Percentiles rank a stretch among this genome's conserved stretches.
Conservation (phyloP, 1,284 basidiomycete species). For the Cryptococcus hybrid region DNA sequence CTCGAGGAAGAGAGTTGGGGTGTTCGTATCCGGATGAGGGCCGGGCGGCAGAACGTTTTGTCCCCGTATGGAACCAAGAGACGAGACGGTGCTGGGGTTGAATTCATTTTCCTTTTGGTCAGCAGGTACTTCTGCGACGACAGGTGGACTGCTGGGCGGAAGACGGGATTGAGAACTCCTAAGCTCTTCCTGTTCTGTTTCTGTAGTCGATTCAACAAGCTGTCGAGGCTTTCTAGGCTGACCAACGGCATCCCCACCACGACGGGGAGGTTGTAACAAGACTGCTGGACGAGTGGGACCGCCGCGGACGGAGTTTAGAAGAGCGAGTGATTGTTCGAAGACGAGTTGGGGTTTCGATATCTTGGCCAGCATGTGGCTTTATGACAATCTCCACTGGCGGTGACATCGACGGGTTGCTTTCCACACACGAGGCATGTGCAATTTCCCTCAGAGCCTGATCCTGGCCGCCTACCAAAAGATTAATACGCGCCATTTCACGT, state of each 20-base stretch:
- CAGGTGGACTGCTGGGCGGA: not conserved
- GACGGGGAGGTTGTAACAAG: not conserved
- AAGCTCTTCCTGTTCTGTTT: not conserved
- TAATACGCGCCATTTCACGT: slow-evolving; percentile 46
- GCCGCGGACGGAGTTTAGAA: not conserved
- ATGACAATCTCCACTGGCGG: slow-evolving; percentile 25
- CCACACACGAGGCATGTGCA: slow-evolving; percentile 58
- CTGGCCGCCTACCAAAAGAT: slow-evolving; percentile 50
- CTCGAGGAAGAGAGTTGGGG: slow-evolving; percentile 4
- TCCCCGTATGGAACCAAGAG: slow-evolving; percentile 12
- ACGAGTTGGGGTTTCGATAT: not conserved
- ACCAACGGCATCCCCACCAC: slow-evolving; percentile 37
- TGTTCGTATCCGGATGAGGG: not conserved
- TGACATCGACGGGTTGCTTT: slow-evolving; percentile 51
- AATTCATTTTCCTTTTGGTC: not conserved
- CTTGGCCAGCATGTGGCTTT: not conserved
- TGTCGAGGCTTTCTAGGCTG: slow-evolving; percentile 38
- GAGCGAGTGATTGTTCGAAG: not conserved
- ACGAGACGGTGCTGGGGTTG: not conserved
- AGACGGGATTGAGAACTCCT: not conserved
- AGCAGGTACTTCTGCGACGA: not conserved
- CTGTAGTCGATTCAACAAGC: not conserved
- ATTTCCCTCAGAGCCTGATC: slow-evolving; percentile 65
- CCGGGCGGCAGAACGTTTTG: slow-evolving; percentile 14
- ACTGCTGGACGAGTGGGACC: not conserved